phyloP scores from a whole-genome alignment of 1,139 yeast species.

The Saccharomyces pastorianus region DNA sequence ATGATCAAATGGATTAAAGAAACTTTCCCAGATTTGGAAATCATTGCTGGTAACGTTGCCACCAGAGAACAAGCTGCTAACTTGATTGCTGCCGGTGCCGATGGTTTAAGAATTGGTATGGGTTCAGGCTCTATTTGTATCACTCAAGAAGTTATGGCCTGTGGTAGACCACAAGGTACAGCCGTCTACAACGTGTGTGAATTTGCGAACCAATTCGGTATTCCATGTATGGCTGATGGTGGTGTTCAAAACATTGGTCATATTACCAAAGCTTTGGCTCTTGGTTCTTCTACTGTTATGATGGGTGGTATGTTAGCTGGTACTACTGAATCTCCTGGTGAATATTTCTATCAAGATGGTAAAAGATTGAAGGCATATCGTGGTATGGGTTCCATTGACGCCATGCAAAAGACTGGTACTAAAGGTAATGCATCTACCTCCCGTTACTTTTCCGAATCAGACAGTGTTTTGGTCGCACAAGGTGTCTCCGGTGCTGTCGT shows the following conservation, averaged over 20 bases:
- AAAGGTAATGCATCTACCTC: conserved; percentile 96
- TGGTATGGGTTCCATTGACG: conserved; percentile 99
- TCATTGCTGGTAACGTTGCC: conserved; percentile 97
- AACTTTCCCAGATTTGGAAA: conserved; percentile 71
- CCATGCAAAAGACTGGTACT: conserved; percentile 87
- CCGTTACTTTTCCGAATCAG: conserved; percentile 94
- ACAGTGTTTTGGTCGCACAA: conserved; percentile 93
- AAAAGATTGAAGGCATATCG: conserved; percentile 94
- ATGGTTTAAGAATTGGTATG: conserved; percentile 98
- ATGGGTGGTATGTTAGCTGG: conserved; percentile 99
- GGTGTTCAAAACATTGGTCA: conserved; percentile 99
- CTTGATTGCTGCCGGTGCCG: conserved; percentile 93
- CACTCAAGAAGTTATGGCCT: conserved; percentile 99
- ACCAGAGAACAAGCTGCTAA: conserved; percentile 98
- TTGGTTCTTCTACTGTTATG: conserved; percentile 97
- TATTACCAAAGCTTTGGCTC: conserved; percentile 89
- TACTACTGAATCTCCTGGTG: conserved; percentile 97
- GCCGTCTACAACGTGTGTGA: conserved; percentile 42
- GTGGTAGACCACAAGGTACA: conserved; percentile 99
- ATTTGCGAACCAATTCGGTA: conserved; percentile 31
- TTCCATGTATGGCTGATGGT: conserved; percentile 92
- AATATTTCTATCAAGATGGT: conserved; percentile 95
- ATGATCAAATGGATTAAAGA: conserved; percentile 88
- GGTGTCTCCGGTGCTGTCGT: conserved; percentile 97
- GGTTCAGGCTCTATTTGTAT: conserved; percentile 99